phyloP scores from a whole-genome alignment of 352 stramenopile genomes.

The Phytophthora macrochlamydospora region DNA sequence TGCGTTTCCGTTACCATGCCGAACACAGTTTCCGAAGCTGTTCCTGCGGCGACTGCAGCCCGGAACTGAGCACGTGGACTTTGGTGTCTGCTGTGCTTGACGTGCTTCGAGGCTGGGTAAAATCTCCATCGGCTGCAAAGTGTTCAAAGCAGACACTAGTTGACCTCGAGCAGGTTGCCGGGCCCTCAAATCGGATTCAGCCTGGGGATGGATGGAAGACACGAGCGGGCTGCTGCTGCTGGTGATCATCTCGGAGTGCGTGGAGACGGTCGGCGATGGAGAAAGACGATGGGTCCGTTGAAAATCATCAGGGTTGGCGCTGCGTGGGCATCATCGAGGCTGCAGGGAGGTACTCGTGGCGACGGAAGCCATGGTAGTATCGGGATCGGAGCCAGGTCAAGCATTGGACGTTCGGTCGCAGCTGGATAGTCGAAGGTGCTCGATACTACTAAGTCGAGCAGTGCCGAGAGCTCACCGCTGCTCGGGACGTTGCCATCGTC shows the following conservation, averaged over 20 bases:
- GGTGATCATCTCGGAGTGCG: too few relatives aligned
- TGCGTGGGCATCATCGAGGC: neutral
- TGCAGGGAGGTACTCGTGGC: neutral
- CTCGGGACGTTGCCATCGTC: neutral
- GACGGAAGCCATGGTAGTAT: neutral
- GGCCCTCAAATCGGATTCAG: neutral
- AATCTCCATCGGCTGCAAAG: neutral
- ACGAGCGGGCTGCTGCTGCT: neutral
- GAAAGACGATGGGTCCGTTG: too few relatives aligned
- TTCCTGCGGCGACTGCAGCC: conserved; percentile 77
- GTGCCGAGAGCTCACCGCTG: conserved; percentile 14
- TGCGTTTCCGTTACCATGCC: conserved; percentile 84
- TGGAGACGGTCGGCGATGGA: too few relatives aligned
- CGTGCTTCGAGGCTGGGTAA: neutral
- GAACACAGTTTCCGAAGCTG: conserved; percentile 78
- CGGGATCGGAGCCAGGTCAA: too few relatives aligned
- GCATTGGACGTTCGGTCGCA: conserved; percentile 1
- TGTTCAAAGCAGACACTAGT: neutral
- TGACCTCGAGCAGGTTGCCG: neutral
- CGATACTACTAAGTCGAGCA: conserved; percentile 37
- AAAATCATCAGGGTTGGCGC: too few relatives aligned
- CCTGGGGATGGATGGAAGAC: neutral
- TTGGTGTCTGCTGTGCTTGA: neutral
- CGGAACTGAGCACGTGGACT: conserved; percentile 46
- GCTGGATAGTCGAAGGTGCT: neutral